A percentile compares a stretch with the other conserved stretches of the same genome.
Conservation (phyloP, 495 filamentous ascomycete genomes). For the Staphylotrichum tortipilum region DNA sequence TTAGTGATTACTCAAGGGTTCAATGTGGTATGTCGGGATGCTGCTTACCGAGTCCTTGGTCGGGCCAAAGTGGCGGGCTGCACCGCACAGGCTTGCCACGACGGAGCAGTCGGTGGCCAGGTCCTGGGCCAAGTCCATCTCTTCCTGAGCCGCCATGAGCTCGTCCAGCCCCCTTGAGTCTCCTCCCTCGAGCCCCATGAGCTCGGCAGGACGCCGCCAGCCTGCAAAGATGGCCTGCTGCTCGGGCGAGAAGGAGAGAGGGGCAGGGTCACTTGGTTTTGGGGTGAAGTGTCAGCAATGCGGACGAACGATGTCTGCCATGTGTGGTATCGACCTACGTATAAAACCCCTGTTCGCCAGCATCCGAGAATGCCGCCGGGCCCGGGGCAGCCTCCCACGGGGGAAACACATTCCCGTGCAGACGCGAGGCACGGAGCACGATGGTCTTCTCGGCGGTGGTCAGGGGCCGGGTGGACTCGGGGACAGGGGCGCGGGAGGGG, state of each 20-base stretch:
- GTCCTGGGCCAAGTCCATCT: slow-evolving; percentile 83
- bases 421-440: slow-evolving; percentile 62
- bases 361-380: slow-evolving; percentile 42
- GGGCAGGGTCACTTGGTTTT: slow-evolving; percentile 53
- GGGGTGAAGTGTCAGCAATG: slow-evolving; percentile 5
- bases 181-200: slow-evolving; percentile 15
- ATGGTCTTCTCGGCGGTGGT: slow-evolving; percentile 71
- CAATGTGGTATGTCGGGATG: neutral
- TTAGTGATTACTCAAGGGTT: neutral
- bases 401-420: slow-evolving; percentile 73
- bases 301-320: neutral
- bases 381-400: slow-evolving; percentile 63
- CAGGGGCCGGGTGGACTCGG: slow-evolving; percentile 53
- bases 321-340: slow-evolving; percentile 13
- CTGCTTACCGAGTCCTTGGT: slow-evolving; percentile 27
- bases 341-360: too few relatives aligned
- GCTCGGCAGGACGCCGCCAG: slow-evolving; percentile 70
- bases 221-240: slow-evolving; percentile 65
- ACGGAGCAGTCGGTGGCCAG: slow-evolving; percentile 93
- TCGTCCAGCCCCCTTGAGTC: slow-evolving; percentile 20
- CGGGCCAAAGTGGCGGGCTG: slow-evolving; percentile 38
- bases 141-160: slow-evolving; percentile 45
- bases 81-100: slow-evolving; percentile 88
- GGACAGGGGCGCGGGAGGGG: slow-evolving; percentile 28
- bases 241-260: slow-evolving; percentile 57